These are phyloP conservation scores for Neopestalotiopsis rosae DNA, from an alignment of 2,329 filamentous ascomycete species.

Conservation along the genomic window DNA sequence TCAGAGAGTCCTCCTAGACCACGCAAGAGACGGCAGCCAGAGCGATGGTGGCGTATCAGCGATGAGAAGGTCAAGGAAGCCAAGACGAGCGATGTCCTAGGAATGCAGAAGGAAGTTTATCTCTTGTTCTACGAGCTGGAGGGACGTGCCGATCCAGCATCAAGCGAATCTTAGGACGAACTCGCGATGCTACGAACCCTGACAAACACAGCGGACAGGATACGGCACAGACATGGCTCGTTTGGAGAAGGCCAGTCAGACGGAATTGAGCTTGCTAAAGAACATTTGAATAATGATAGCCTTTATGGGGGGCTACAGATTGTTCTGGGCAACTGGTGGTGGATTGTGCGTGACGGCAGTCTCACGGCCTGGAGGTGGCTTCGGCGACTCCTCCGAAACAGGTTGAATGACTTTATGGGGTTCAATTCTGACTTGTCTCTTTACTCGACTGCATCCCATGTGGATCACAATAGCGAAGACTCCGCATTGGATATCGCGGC, in stretches of 20 bases:
- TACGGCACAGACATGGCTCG: background rate
- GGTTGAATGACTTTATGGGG: constrained; percentile 10
- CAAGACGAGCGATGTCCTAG: constrained; percentile 87
- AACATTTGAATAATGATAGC: background rate
- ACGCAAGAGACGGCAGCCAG: constrained; percentile 64
- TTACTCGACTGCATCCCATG: background rate
- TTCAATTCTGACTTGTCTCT: constrained; percentile 1
- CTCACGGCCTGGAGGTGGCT: constrained; percentile 12
- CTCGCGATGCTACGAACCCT: constrained; percentile 4
- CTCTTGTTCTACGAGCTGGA: constrained; percentile 91
- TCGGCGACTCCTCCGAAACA: background rate
- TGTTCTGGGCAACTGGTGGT: constrained; percentile 5
- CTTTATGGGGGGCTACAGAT: background rate
- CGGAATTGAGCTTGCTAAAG: background rate
- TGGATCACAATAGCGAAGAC: background rate
- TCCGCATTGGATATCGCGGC: background rate
- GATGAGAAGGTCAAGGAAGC: constrained; percentile 96
- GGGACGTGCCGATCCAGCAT: constrained; percentile 47
- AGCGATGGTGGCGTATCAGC: constrained; percentile 97
- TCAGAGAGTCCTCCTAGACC: constrained; percentile 27
- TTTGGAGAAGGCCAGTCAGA: background rate
- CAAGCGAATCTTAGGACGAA: constrained; percentile 20
- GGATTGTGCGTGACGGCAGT: background rate
- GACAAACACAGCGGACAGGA: background rate
- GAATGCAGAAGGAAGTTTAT: constrained; percentile 96